Evolutionary conservation across 225 moss, liverwort and hornwort genomes (phyloP).

Genomic region (Bryoerythrophyllum caledonicum): DNA sequence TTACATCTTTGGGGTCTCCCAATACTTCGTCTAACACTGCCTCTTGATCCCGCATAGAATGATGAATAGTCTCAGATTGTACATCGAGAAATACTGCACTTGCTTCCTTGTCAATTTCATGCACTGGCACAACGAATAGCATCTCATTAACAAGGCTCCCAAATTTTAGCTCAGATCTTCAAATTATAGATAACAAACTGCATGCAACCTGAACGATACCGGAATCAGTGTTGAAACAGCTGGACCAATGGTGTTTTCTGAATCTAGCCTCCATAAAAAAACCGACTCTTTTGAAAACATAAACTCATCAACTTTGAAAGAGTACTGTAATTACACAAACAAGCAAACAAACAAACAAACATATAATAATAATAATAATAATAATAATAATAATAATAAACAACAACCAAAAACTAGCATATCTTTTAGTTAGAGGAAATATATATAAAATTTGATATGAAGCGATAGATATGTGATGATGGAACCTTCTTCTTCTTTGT

Average conservation of each 20-base stretch:
- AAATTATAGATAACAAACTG: constrained; percentile 1
- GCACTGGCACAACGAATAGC: constrained; percentile 29
- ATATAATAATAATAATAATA: not conserved
- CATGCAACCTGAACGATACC: not conserved
- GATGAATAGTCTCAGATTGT: constrained; percentile 34
- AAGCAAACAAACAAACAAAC: not conserved
- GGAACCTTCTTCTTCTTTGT: constrained; percentile 37
- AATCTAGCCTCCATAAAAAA: not conserved
- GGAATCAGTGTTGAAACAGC: not conserved
- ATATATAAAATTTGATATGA: not conserved
- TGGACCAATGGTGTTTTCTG: constrained; percentile 1
- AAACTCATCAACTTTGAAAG: not conserved
- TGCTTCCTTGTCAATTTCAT: constrained; percentile 60
- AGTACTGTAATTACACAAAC: not conserved
- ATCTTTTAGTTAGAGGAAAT: not conserved
- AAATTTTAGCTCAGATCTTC: not conserved
- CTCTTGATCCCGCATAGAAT: constrained; percentile 56
- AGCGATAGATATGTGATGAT: constrained; percentile 3
- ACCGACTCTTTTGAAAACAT: not conserved
- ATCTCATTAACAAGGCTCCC: constrained; percentile 4
- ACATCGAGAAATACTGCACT: constrained; percentile 47
- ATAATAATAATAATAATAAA: not conserved
- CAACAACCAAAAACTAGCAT: not conserved
- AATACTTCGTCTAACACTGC: constrained; percentile 72
- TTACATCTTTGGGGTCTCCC: constrained; percentile 72